Evolutionary conservation across 768 basidiomycete genomes (phyloP), one percentile per base, ranked within the genome.

Genomic region (Russula vinacea): DNA sequence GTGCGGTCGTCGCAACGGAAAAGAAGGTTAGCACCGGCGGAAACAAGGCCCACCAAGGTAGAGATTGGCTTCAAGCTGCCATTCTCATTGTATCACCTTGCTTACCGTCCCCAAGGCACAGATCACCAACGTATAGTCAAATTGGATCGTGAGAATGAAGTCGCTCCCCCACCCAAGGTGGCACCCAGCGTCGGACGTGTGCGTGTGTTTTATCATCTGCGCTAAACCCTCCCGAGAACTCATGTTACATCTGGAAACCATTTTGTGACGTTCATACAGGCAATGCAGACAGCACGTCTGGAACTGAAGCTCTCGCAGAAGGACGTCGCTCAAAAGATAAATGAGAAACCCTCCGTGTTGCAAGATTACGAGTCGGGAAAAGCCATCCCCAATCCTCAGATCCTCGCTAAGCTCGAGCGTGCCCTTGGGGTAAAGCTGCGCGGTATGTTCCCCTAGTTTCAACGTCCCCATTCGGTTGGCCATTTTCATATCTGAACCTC

Each of bases 101-200:
- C 7, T 13, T 7, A 19, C 17, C 44, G n/a, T 40, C 13, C 29
- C 33, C 50, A 63, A 94, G 92, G 90, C 40, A 90, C 92, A 67
- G 94, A 98, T 77, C 93, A 96, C 78, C 92, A 94, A 73, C 85
- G 85, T 61, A 94, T 95, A 73, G 94, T 90, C 29, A 95, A 95
- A 72, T 87, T 98, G 49, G 94, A 95, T 75, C 85, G 92, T 50
- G 93, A 97, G 70, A 95, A 98, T 74, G 94, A 96, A 72, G 94
- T 96, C 26, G 92, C 94, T 10, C 94, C 94, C 8, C 95, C 95
- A 53, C 69, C 89, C 58, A 96, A 93, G 77, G 78, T 98, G 68
- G 74, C 80, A 2, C 80, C 86, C 10, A 80, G 79, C 26, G 90
- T 90, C 66, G 90, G 90, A 67, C 86, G 86, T 75, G 90, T 89